These are phyloP conservation scores for Boletus sensibilis DNA, from an alignment of 768 basidiomycete genomes.

Conservation along the genomic window DNA sequence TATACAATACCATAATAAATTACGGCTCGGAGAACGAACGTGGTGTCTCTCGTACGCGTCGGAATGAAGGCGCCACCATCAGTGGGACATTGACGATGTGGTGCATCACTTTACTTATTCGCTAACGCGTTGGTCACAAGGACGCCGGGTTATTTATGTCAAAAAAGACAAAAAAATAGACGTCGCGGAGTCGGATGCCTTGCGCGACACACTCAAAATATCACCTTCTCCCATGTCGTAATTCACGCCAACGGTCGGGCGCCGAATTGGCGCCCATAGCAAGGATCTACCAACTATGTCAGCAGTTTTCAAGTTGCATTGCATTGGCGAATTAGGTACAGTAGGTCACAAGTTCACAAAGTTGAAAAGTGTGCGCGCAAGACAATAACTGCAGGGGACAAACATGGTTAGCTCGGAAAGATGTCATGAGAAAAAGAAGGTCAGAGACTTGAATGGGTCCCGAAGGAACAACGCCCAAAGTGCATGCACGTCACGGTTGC, in stretches of 20 bases:
- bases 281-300: not conserved
- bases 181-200: not conserved
- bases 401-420: constrained; percentile 17
- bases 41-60: constrained; percentile 8
- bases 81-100: not conserved
- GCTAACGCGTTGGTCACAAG: not conserved
- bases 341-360: constrained; percentile 1
- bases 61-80: constrained; percentile 25
- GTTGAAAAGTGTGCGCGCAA: not conserved
- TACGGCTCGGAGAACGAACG: constrained; percentile 18
- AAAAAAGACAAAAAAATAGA: not conserved
- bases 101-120: constrained; percentile 6
- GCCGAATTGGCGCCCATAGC: not conserved
- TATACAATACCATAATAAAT: constrained; percentile 5
- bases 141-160: constrained; percentile 1
- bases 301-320: constrained; percentile 5
- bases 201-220: constrained; percentile 1
- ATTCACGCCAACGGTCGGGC: not conserved
- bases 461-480: constrained; percentile 61
- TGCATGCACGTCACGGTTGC: constrained; percentile 59
- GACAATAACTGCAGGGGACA: not conserved
- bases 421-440: constrained; percentile 1
- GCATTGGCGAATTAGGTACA: constrained; percentile 19
- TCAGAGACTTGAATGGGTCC: constrained; percentile 88
- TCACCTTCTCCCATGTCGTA: not conserved